Base-by-base conservation (phyloP, 139 green algal species). In the Micromonas commoda region DNA sequence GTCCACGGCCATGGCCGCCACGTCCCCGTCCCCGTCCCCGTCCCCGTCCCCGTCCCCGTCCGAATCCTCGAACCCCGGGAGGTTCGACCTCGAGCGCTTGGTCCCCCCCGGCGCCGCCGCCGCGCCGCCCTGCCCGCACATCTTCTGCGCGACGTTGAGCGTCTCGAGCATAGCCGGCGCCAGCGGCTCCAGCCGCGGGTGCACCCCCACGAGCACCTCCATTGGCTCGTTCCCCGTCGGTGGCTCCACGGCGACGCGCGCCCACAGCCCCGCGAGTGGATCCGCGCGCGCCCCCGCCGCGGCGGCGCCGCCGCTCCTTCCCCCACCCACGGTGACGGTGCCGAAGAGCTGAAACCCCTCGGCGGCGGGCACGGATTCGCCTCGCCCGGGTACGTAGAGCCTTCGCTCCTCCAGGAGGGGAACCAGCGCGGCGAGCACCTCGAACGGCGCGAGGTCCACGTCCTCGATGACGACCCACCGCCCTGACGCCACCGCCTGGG, bases 381-480 rank as follows among this genome's bases (percentile, higher is more conserved):
- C 68, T 61, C 68, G 37, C 19, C 68, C 68, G 0, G 68, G 37
- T 4, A 75, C 26, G 68, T 75, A 75, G 5, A 97, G 84, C 39
- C 80, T 83, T 24, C 93, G 77, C 5, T 76, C 80, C 70, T 97
- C 92, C 37, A 97, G 81, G 69, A 99, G 80, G 2, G 92, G 90
- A 29, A 90, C 81, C 64, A 99, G 81, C 0, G 90, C 87, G 0
- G 95, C 90, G 26, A 98, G 80, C 61, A 98, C 90, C 69, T 99
- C 93, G 1, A 89, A 78, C 0, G 94, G 92, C 0, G 95, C 95
- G 77, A 91, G 78, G 85, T 98, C 91, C 32, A 97, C 86, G 81
- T 97, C 91, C 79, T 99, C 95, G 20, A 99, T 84, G 31, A 98
- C 73, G 73, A 99, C 77, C 95, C 95, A 99, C 3, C 86, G 78